Conservation (phyloP, 768 basidiomycete species). For the Tulasnella sp. region DNA sequence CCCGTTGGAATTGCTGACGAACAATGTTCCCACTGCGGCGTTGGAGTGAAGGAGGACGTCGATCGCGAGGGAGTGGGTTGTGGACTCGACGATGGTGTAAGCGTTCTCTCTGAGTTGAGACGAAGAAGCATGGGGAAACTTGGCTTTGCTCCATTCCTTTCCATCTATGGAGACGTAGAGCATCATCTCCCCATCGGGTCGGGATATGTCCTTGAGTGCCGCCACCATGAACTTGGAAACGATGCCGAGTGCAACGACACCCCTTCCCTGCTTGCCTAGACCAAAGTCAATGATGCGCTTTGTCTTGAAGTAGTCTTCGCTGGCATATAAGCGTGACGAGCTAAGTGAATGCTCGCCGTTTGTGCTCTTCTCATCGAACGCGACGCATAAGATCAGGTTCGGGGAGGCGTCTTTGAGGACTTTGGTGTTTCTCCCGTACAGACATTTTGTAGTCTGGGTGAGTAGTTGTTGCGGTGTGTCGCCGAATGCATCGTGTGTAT, state of each 20-base stretch:
- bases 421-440: constrained; percentile 82
- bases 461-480: constrained; percentile 58
- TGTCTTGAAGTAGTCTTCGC: constrained; percentile 74
- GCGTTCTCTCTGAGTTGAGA: constrained; percentile 82
- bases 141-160: constrained; percentile 77
- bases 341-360: constrained; percentile 48
- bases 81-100: constrained; percentile 94
- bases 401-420: constrained; percentile 74
- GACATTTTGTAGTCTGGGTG: constrained; percentile 68
- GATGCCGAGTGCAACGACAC: constrained; percentile 89
- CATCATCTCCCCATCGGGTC: constrained; percentile 64
- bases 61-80: constrained; percentile 87
- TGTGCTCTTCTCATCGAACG: constrained; percentile 59
- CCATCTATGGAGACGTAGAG: constrained; percentile 86
- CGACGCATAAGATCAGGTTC: constrained; percentile 86
- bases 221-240: constrained; percentile 91
- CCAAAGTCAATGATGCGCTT: constrained; percentile 74
- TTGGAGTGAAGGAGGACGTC: constrained; percentile 73
- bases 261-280: constrained; percentile 77
- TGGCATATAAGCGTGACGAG: constrained; percentile 73
- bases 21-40: constrained; percentile 76
- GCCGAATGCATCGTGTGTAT: constrained; percentile 80
- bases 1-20: constrained; percentile 93
- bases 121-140: constrained; percentile 86
- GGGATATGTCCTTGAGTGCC: constrained; percentile 64